Percentiles rank a stretch among this genome's conserved stretches.
These are phyloP conservation scores for Luzula sylvatica DNA, from an alignment of 176 grass and related monocot genomes.

Conservation along the genomic window DNA sequence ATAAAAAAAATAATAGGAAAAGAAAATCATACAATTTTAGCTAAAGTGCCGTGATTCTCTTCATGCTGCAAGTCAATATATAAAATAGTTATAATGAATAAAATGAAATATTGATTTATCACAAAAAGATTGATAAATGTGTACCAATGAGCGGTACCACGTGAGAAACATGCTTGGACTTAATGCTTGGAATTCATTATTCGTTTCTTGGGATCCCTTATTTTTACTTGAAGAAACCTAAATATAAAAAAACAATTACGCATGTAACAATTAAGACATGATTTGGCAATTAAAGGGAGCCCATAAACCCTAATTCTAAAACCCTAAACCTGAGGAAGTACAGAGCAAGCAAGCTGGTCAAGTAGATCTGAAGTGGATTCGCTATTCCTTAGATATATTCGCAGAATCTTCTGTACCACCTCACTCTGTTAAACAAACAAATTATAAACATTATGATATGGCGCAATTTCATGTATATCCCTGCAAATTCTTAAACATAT, in stretches of 20 bases:
- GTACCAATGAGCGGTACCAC: slow-evolving; percentile 76
- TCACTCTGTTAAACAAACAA: slow-evolving; percentile 40
- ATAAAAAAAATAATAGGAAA: neutral
- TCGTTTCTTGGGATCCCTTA: slow-evolving; percentile 30
- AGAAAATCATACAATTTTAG: slow-evolving; percentile 48
- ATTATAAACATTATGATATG: no score
- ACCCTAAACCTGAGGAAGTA: slow-evolving; percentile 35
- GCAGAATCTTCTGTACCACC: slow-evolving; percentile 69
- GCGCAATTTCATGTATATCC: no score
- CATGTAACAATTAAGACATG: neutral
- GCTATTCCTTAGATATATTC: slow-evolving; percentile 70
- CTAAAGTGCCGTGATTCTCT: slow-evolving; percentile 62
- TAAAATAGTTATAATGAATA: neutral
- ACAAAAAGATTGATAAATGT: slow-evolving; percentile 22
- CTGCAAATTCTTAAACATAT: no score
- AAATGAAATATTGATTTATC: neutral
- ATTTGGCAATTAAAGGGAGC: no score
- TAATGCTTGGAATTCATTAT: slow-evolving; percentile 43
- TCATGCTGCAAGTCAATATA: slow-evolving; percentile 49
- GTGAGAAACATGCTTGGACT: slow-evolving; percentile 49
- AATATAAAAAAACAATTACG: slow-evolving; percentile 23
- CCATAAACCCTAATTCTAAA: no score
- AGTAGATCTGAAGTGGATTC: slow-evolving; percentile 59
- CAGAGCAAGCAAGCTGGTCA: slow-evolving; percentile 34
- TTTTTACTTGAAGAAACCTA: slow-evolving; percentile 39